Percentiles rank a stretch among this genome's conserved stretches.
phyloP scores from a whole-genome alignment of 805 yeast species.

The Suhomyces kilbournensis region DNA sequence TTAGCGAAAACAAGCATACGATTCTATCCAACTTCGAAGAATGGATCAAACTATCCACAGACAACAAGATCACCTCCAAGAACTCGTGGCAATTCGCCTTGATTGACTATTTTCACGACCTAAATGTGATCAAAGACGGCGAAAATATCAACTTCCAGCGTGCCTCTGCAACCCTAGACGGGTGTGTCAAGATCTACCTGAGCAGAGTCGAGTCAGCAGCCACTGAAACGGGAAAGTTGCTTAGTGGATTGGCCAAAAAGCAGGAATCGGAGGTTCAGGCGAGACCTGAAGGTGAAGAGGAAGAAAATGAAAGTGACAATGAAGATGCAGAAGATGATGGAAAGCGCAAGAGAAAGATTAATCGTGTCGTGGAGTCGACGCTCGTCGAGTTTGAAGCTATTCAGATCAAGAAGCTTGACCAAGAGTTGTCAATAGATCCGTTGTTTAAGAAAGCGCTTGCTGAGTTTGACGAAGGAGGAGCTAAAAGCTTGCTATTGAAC shows the following conservation, averaged over 20 bases:
- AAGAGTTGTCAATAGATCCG: constrained; percentile 68
- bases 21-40: constrained; percentile 46
- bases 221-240: constrained; percentile 33
- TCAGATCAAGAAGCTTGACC: constrained; percentile 54
- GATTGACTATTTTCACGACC: constrained; percentile 87
- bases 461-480: constrained; percentile 82
- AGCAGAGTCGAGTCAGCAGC: constrained; percentile 36
- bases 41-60: constrained; percentile 47
- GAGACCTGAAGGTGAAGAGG: constrained; percentile 1
- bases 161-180: constrained; percentile 36
- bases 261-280: constrained; percentile 10
- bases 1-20: constrained; percentile 41
- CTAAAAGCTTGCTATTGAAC: constrained; percentile 64
- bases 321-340: constrained; percentile 20
- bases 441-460: constrained; percentile 71
- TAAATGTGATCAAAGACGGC: constrained; percentile 69
- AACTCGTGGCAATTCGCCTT: constrained; percentile 90
- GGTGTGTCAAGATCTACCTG: constrained; percentile 36
- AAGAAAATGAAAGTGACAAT: constrained; percentile 10
- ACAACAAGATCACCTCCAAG: constrained; percentile 67
- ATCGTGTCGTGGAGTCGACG: constrained; percentile 40
- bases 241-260: constrained; percentile 24
- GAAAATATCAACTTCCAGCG: constrained; percentile 44
- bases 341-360: constrained; percentile 26
- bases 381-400: constrained; percentile 50